These are phyloP conservation scores for Viola pubescens DNA, from an alignment of 441 rosid genomes.

Conservation along the genomic window DNA sequence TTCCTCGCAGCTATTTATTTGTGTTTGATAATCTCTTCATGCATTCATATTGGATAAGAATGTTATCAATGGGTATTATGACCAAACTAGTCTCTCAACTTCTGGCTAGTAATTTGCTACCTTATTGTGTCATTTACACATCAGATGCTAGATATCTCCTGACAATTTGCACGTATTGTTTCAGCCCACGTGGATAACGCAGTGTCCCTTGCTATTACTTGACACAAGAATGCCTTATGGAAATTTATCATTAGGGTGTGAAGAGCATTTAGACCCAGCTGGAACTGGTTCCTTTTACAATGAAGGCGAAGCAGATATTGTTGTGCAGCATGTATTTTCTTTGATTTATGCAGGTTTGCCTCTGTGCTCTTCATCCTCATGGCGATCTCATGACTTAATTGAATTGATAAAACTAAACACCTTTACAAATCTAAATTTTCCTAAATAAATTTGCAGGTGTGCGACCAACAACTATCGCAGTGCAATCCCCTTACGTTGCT, in stretches of 20 bases:
- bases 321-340: conserved; percentile 73
- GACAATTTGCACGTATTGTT: conserved; percentile 16
- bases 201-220: conserved; percentile 81
- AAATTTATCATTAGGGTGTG: conserved; percentile 80
- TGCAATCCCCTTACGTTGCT: conserved; percentile 97
- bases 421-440: conserved; percentile 3
- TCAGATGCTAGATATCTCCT: conserved; percentile 6
- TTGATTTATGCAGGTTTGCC: conserved; percentile 66
- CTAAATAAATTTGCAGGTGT: conserved; percentile 48
- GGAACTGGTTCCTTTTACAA: conserved; percentile 95
- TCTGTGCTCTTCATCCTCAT: too few relatives aligned
- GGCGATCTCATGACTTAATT: too few relatives aligned
- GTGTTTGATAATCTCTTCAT: too few relatives aligned
- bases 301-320: conserved; percentile 97
- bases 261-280: conserved; percentile 94
- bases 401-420: not conserved
- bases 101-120: not conserved
- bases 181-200: conserved; percentile 93
- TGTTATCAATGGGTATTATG: not conserved
- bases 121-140: conserved; percentile 2
- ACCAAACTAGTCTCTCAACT: not conserved
- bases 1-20: not conserved
- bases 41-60: too few relatives aligned
- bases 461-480: conserved; percentile 63
- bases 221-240: conserved; percentile 97